Conservation (phyloP, 2,329 filamentous ascomycete species). For the Pseudogymnoascus sp. region DNA sequence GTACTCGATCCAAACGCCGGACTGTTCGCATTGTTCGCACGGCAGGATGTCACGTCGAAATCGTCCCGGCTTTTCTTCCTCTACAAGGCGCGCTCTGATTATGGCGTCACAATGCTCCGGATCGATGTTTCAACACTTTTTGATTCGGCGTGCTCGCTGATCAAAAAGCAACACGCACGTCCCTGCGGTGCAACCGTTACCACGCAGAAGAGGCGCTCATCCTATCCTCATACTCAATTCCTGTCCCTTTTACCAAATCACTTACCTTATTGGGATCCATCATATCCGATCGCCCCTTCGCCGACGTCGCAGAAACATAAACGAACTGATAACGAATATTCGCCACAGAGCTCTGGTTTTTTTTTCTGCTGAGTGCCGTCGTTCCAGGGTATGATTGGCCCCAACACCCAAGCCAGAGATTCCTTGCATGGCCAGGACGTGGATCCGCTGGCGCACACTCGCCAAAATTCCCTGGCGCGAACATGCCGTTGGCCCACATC, state of each 20-base stretch:
- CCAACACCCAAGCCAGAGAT: neutral
- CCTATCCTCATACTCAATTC: neutral
- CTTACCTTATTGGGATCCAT: neutral
- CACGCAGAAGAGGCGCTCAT: neutral
- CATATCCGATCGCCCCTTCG: neutral
- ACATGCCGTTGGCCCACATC: neutral
- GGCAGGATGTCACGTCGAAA: neutral
- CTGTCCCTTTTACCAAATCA: neutral
- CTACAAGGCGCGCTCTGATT: neutral
- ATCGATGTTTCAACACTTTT: neutral
- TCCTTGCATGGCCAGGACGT: neutral
- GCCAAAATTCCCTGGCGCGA: neutral
- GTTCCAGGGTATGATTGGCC: neutral
- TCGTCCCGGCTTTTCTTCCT: neutral
- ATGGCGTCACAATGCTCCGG: neutral
- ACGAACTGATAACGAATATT: constrained; percentile 1
- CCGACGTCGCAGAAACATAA: neutral
- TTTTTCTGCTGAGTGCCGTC: neutral
- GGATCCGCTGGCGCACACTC: neutral
- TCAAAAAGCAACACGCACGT: neutral
- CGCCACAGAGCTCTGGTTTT: neutral
- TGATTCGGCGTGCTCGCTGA: neutral
- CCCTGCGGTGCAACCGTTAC: neutral
- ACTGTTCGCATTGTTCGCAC: neutral
- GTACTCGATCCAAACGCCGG: neutral